These are phyloP conservation scores for Aspergillus diversus DNA, from an alignment of 495 filamentous ascomycete genomes.

Conservation along the genomic window DNA sequence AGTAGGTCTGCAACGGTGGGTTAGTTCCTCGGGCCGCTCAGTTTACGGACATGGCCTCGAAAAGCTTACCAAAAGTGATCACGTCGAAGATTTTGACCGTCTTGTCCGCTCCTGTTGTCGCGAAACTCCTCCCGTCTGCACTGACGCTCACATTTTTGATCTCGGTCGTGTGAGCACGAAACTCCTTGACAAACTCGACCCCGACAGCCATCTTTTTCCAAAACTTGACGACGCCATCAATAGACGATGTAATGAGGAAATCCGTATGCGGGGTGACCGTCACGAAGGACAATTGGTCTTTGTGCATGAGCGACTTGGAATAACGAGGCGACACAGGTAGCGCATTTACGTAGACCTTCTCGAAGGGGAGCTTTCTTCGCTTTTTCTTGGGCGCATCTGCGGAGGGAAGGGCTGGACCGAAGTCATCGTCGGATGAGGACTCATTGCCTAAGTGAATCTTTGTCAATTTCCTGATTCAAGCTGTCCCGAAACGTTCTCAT, in stretches of 20 bases:
- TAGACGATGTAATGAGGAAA: conserved; percentile 89
- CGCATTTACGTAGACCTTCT: conserved; percentile 91
- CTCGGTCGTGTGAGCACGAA: conserved; percentile 84
- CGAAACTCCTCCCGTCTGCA: conserved; percentile 90
- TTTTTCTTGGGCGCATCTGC: conserved; percentile 83
- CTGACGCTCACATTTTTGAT: conserved; percentile 82
- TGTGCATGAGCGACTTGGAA: conserved; percentile 98
- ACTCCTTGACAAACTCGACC: conserved; percentile 98
- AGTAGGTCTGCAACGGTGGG: conserved; percentile 63
- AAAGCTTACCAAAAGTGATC: conserved; percentile 73
- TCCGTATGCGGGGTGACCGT: conserved; percentile 88
- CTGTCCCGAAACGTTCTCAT: background rate
- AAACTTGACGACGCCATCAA: conserved; percentile 95
- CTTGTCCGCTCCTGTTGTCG: conserved; percentile 82
- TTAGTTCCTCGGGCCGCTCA: background rate
- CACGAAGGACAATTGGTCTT: conserved; percentile 85
- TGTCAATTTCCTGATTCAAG: conserved; percentile 16
- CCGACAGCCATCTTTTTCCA: conserved; percentile 95
- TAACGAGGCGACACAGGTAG: conserved; percentile 83
- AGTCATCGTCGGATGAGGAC: conserved; percentile 88
- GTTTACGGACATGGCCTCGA: background rate
- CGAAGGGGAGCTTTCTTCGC: conserved; percentile 85
- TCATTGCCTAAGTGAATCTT: conserved; percentile 43
- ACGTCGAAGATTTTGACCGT: conserved; percentile 97
- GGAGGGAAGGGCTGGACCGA: conserved; percentile 84